These are phyloP conservation scores for Neurospora sp. DNA, from an alignment of 495 filamentous ascomycete genomes.

Conservation along the genomic window DNA sequence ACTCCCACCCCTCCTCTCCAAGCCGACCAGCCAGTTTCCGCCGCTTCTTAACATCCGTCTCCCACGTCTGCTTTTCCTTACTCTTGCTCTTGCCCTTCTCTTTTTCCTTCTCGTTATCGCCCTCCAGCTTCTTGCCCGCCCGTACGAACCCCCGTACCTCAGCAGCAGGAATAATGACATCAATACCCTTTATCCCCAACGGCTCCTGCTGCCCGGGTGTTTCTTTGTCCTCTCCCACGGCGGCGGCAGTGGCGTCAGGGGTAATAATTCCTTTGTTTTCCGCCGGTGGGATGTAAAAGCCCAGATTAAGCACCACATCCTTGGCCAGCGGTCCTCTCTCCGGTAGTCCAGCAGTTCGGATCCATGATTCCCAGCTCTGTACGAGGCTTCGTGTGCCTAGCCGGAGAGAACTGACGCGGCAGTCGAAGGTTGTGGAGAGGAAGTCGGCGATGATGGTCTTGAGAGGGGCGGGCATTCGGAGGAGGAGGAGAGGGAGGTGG, in stretches of 20 bases:
- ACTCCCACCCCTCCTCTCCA: constrained; percentile 38
- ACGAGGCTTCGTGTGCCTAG: constrained; percentile 35
- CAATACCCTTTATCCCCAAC: constrained; percentile 30
- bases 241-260: background rate
- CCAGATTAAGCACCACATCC: constrained; percentile 31
- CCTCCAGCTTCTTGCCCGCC: background rate
- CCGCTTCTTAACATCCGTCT: constrained; percentile 20
- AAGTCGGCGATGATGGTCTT: constrained; percentile 33
- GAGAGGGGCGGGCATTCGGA: constrained; percentile 35
- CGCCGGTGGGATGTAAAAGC: constrained; percentile 25
- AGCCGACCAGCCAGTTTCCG: constrained; percentile 26
- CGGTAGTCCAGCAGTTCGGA: background rate
- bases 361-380: constrained; percentile 31
- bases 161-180: constrained; percentile 28
- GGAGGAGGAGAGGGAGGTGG: constrained; percentile 30
- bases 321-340: constrained; percentile 13
- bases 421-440: constrained; percentile 36
- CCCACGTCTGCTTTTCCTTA: constrained; percentile 8
- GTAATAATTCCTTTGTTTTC: background rate
- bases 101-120: background rate
- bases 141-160: constrained; percentile 21
- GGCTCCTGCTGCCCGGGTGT: background rate
- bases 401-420: constrained; percentile 29
- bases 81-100: constrained; percentile 3
- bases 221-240: background rate